Evolutionary conservation across 805 yeast genomes (phyloP).

Genomic region (Teunomyces atbi): DNA sequence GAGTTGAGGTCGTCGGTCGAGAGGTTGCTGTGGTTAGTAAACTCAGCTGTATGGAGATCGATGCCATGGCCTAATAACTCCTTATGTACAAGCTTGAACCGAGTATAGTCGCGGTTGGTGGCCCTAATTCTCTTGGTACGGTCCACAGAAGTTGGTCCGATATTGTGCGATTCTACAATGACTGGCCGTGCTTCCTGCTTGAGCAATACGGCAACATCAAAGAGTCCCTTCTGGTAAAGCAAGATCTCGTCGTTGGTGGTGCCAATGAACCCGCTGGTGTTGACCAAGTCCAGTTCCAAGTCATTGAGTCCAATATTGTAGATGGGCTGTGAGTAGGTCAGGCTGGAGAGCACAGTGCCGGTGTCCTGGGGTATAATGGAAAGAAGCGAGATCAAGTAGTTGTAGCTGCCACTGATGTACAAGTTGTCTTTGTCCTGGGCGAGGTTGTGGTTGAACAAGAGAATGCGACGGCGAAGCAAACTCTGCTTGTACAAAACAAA

Average conservation of each 20-base stretch:
- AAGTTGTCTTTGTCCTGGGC: conserved; percentile 10
- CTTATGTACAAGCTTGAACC: conserved; percentile 33
- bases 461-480: conserved; percentile 53
- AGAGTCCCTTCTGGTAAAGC: conserved; percentile 49
- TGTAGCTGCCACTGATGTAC: conserved; percentile 33
- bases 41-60: neutral
- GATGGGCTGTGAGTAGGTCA: conserved; percentile 43
- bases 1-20: conserved; percentile 29
- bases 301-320: conserved; percentile 66
- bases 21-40: conserved; percentile 13
- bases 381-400: conserved; percentile 59
- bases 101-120: conserved; percentile 37
- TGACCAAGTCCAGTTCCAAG: conserved; percentile 21
- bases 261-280: conserved; percentile 49
- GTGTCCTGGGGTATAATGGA: conserved; percentile 62
- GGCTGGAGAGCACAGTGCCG: conserved; percentile 16
- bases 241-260: conserved; percentile 67
- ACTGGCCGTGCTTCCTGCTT: conserved; percentile 13
- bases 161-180: conserved; percentile 9
- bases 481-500: conserved; percentile 65
- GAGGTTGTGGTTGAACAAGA: conserved; percentile 24
- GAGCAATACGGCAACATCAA: conserved; percentile 43
- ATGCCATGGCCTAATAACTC: conserved; percentile 8
- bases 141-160: conserved; percentile 9
- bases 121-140: conserved; percentile 20